Evolutionary conservation across 2,329 filamentous ascomycete species (phyloP).

Genomic region (Phyllosticta citrichinensis): DNA sequence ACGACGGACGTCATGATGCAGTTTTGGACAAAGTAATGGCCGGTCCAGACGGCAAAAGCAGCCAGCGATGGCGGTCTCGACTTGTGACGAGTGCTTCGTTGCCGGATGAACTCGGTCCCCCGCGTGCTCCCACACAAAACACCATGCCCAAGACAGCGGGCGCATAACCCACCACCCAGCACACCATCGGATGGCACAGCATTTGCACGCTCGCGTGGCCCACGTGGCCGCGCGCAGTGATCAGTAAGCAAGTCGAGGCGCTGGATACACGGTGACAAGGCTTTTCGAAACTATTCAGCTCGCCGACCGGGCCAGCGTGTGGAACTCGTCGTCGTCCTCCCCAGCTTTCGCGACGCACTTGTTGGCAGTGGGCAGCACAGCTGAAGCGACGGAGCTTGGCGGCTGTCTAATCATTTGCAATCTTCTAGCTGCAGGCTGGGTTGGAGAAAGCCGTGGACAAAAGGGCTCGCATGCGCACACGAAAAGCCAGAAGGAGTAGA

Average conservation of each 20-base stretch:
- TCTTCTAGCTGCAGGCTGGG: neutral
- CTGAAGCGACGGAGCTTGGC: neutral
- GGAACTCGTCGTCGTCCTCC: neutral
- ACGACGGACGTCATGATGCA: neutral
- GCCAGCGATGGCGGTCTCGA: neutral
- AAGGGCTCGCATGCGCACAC: neutral
- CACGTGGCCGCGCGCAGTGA: neutral
- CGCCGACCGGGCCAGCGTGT: neutral
- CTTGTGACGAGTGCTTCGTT: neutral
- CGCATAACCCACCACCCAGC: neutral
- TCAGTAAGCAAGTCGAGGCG: neutral
- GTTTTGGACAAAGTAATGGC: neutral
- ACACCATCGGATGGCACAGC: neutral
- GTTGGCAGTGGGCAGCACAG: neutral
- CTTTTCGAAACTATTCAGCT: neutral
- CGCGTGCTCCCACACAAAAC: neutral
- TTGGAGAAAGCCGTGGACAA: neutral
- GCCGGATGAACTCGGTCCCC: neutral
- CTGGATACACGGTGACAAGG: neutral
- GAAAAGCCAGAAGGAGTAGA: neutral
- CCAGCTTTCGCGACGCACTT: neutral
- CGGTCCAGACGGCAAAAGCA: neutral
- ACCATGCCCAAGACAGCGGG: neutral
- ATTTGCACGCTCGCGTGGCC: neutral
- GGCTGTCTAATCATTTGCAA: neutral